Evolutionary conservation across 345 rosid species (phyloP).

Genomic region (Jatropha curcas): DNA sequence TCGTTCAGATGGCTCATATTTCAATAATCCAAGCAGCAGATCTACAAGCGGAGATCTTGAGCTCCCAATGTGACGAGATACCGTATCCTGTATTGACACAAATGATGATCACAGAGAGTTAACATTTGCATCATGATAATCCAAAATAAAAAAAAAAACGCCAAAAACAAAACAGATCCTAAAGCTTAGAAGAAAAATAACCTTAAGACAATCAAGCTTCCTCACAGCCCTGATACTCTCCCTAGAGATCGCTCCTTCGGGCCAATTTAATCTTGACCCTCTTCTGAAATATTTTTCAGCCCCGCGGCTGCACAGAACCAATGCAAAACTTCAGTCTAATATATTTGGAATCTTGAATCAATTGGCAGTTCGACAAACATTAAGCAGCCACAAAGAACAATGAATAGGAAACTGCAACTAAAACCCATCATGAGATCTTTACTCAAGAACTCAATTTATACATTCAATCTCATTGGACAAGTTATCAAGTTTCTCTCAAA

Average conservation of each 20-base stretch:
- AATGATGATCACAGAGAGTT: background rate
- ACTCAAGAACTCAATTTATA: background rate
- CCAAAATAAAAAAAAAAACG: background rate
- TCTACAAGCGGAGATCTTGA: constrained; percentile 48
- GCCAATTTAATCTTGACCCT: constrained; percentile 73
- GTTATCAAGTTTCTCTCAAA: background rate
- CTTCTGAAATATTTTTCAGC: constrained; percentile 72
- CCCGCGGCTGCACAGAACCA: constrained; percentile 48
- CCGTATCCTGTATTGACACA: constrained; percentile 49
- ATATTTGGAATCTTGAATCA: background rate
- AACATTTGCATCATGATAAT: background rate
- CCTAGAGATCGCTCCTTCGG: constrained; percentile 81
- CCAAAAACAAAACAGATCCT: background rate
- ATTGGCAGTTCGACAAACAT: background rate
- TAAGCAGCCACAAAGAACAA: background rate
- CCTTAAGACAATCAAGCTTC: constrained; percentile 68
- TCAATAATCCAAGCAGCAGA: constrained; percentile 59
- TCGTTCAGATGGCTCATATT: constrained; percentile 69
- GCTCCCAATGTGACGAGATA: constrained; percentile 47
- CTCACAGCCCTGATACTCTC: constrained; percentile 82
- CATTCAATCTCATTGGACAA: background rate
- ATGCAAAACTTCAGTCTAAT: background rate
- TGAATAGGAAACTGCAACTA: background rate
- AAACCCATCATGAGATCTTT: background rate
- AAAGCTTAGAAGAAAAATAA: constrained; percentile 8